phyloP scores from a whole-genome alignment of 495 filamentous ascomycete species.

The Bryoglossum gracile region DNA sequence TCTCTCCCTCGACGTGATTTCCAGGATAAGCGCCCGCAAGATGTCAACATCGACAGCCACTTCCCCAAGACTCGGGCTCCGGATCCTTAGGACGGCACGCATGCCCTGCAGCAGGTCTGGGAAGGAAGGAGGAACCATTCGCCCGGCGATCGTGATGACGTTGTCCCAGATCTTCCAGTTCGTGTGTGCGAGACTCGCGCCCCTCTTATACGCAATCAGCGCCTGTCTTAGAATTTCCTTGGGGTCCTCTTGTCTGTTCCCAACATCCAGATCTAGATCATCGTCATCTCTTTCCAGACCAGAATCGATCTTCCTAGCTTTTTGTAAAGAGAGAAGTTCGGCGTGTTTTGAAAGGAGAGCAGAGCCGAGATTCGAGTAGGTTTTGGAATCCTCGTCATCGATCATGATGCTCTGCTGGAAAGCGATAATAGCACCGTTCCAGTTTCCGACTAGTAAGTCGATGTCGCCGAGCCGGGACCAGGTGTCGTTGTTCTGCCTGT shows the following conservation, averaged over 20 bases:
- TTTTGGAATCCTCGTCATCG: constrained; percentile 83
- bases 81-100: constrained; percentile 65
- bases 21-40: constrained; percentile 60
- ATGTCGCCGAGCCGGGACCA: constrained; percentile 93
- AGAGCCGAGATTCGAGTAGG: constrained; percentile 91
- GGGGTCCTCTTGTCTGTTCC: constrained; percentile 32
- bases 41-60: constrained; percentile 68
- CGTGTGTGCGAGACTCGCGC: constrained; percentile 69
- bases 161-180: constrained; percentile 95
- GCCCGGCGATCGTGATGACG: constrained; percentile 74
- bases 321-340: constrained; percentile 31
- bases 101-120: constrained; percentile 67
- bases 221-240: constrained; percentile 63
- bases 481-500: constrained; percentile 67
- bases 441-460: constrained; percentile 66
- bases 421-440: constrained; percentile 74
- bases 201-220: constrained; percentile 75
- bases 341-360: constrained; percentile 51
- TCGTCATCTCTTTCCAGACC: constrained; percentile 23
- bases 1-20: constrained; percentile 44
- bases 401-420: constrained; percentile 73
- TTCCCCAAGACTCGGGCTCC: constrained; percentile 61
- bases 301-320: constrained; percentile 28
- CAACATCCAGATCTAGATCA: constrained; percentile 24
- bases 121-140: constrained; percentile 65